These are phyloP conservation scores for Pythium phragmiticola DNA, from an alignment of 352 stramenopile genomes.

Conservation along the genomic window DNA sequence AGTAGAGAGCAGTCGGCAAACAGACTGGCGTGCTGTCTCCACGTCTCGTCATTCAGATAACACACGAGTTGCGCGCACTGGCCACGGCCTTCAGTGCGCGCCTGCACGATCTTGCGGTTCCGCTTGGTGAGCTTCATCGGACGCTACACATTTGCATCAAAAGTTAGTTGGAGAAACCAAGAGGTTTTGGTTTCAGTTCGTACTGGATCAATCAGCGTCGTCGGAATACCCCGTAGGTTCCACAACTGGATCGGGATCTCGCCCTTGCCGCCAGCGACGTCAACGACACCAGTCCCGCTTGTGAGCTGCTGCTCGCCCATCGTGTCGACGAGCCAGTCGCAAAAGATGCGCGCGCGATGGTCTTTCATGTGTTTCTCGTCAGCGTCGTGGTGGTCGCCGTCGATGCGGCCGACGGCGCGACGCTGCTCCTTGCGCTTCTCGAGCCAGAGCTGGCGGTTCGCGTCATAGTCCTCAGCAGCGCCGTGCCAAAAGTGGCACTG, in stretches of 20 bases:
- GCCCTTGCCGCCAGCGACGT: slow-evolving; percentile 86
- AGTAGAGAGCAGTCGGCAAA: slow-evolving; percentile 85
- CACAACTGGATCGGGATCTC: slow-evolving; percentile 85
- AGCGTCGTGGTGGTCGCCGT: slow-evolving; percentile 57
- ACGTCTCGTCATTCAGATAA: slow-evolving; percentile 55
- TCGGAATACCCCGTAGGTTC: slow-evolving; percentile 71
- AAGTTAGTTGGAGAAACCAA: neutral
- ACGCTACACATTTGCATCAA: slow-evolving; percentile 31
- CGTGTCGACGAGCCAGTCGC: slow-evolving; percentile 76
- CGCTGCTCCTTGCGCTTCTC: slow-evolving; percentile 62
- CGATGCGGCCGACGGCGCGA: slow-evolving; percentile 47
- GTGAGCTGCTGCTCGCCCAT: slow-evolving; percentile 45
- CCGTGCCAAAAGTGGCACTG: slow-evolving; percentile 85
- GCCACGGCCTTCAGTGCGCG: slow-evolving; percentile 29
- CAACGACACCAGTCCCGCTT: slow-evolving; percentile 71
- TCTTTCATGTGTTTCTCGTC: slow-evolving; percentile 72
- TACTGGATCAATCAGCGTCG: slow-evolving; percentile 86
- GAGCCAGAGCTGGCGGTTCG: slow-evolving; percentile 69
- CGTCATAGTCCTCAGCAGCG: slow-evolving; percentile 49
- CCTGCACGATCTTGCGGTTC: slow-evolving; percentile 62
- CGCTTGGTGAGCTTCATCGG: slow-evolving; percentile 78
- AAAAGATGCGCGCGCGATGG: slow-evolving; percentile 74
- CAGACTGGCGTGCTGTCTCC: slow-evolving; percentile 47
- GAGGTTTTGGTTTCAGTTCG: neutral
- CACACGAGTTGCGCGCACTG: slow-evolving; percentile 57